Percentiles rank a stretch among this genome's conserved stretches.
phyloP scores from a whole-genome alignment of 305 asterid genomes.

The Ruellia speciosa region DNA sequence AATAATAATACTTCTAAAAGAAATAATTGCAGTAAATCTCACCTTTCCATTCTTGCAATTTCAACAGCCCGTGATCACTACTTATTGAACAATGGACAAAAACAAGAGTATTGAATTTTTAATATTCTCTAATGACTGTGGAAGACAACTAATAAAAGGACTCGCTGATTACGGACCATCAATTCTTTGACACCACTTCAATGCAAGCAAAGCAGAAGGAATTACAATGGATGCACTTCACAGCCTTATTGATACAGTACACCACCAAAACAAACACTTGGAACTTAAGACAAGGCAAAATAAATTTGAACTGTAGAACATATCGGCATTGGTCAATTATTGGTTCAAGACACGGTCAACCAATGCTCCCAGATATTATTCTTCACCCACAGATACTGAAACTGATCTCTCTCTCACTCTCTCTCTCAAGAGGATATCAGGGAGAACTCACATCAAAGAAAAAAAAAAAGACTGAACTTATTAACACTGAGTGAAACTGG shows the following conservation, averaged over 20 bases:
- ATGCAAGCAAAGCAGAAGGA: slow-evolving; percentile 29
- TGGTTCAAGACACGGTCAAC: slow-evolving; percentile 27
- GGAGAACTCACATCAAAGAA: slow-evolving; percentile 14
- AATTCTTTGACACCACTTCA: slow-evolving; percentile 33
- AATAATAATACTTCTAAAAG: background rate
- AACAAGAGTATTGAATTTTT: slow-evolving; percentile 24
- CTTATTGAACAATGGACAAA: slow-evolving; percentile 28
- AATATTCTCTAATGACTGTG: slow-evolving; percentile 27
- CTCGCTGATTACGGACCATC: slow-evolving; percentile 58
- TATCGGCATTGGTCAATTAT: slow-evolving; percentile 34
- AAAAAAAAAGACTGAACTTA: slow-evolving; percentile 17
- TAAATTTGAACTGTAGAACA: slow-evolving; percentile 36
- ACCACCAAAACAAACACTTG: slow-evolving; percentile 28
- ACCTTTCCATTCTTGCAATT: slow-evolving; percentile 76
- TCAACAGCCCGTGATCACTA: slow-evolving; percentile 36
- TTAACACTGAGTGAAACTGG: slow-evolving; percentile 28
- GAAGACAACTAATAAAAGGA: slow-evolving; percentile 31
- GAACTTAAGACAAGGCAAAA: slow-evolving; percentile 25
- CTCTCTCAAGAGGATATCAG: slow-evolving; percentile 27
- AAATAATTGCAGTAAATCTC: slow-evolving; percentile 11
- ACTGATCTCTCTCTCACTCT: slow-evolving; percentile 30
- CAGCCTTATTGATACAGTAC: slow-evolving; percentile 49
- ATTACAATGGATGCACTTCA: slow-evolving; percentile 38
- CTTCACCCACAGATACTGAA: slow-evolving; percentile 20
- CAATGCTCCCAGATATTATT: slow-evolving; percentile 30